These are phyloP conservation scores for Thermothelomyces thermophilus DNA, from an alignment of 2,329 filamentous ascomycete species.

Conservation along the genomic window DNA sequence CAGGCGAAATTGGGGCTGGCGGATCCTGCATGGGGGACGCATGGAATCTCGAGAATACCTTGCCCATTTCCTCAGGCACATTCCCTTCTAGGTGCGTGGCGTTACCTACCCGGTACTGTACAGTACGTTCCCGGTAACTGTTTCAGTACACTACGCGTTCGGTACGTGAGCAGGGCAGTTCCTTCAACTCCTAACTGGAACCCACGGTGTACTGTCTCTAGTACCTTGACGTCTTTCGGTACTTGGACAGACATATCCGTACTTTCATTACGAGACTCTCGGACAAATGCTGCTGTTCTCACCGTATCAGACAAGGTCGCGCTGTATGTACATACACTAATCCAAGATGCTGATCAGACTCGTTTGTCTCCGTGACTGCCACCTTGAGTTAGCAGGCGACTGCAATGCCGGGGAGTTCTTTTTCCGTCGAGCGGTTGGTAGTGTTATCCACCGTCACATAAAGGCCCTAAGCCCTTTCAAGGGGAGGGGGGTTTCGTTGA, in stretches of 20 bases:
- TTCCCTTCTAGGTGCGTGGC: no score
- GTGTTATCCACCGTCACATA: slow-evolving; percentile 7
- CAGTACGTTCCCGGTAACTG: not conserved
- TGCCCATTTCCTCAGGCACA: not conserved
- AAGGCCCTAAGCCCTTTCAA: not conserved
- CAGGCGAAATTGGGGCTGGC: not conserved
- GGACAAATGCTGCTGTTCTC: not conserved
- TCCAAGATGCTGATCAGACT: not conserved
- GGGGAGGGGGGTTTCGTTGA: no score
- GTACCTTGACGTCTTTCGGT: no score
- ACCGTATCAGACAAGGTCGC: no score
- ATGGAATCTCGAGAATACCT: not conserved
- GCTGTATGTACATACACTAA: no score
- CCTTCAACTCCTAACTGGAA: no score
- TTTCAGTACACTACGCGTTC: no score
- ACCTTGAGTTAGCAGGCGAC: not conserved
- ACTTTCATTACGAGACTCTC: not conserved
- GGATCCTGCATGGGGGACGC: not conserved
- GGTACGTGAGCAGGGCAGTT: no score
- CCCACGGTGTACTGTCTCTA: no score
- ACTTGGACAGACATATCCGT: no score
- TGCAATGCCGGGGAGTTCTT: not conserved
- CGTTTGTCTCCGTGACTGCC: not conserved
- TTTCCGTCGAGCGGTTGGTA: not conserved
- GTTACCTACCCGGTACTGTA: no score